phyloP scores from a whole-genome alignment of 2,329 filamentous ascomycete species.

The Sarocladium oryzae region DNA sequence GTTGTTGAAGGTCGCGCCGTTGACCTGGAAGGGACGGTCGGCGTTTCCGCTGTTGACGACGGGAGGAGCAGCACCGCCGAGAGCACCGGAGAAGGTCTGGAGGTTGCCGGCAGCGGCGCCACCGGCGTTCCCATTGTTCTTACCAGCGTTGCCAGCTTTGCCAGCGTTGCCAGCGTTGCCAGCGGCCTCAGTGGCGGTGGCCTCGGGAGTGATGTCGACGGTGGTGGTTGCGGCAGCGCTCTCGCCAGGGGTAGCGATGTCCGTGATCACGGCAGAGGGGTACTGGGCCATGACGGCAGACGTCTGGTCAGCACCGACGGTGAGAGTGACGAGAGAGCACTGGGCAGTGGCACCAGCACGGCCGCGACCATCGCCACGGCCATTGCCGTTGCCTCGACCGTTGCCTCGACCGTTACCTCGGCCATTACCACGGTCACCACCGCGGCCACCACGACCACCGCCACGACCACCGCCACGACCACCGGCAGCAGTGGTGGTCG shows the following conservation, averaged over 20 bases:
- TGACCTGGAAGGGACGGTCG: conserved; percentile 42
- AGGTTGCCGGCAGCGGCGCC: conserved; percentile 3
- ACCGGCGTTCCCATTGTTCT: background rate
- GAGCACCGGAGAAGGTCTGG: conserved; percentile 7
- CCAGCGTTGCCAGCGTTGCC: background rate
- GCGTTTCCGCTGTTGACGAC: conserved; percentile 16
- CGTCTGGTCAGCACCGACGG: conserved; percentile 7
- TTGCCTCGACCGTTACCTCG: too few relatives aligned
- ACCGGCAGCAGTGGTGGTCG: background rate
- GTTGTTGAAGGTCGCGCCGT: conserved; percentile 46
- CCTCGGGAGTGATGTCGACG: background rate
- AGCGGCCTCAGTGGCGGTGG: background rate
- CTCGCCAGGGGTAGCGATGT: background rate
- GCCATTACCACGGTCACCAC: too few relatives aligned
- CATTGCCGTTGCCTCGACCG: too few relatives aligned
- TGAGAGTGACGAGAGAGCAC: conserved; percentile 5
- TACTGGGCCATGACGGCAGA: conserved; percentile 6
- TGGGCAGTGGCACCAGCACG: background rate
- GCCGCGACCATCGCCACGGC: too few relatives aligned
- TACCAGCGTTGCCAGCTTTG: background rate
- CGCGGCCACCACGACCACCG: too few relatives aligned
- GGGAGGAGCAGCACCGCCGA: conserved; percentile 6
- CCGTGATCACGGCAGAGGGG: conserved; percentile 1
- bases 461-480: too few relatives aligned
- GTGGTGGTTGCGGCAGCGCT: background rate